Conservation (phyloP, 2,329 filamentous ascomycete genomes). For the Ustulina deusta region DNA sequence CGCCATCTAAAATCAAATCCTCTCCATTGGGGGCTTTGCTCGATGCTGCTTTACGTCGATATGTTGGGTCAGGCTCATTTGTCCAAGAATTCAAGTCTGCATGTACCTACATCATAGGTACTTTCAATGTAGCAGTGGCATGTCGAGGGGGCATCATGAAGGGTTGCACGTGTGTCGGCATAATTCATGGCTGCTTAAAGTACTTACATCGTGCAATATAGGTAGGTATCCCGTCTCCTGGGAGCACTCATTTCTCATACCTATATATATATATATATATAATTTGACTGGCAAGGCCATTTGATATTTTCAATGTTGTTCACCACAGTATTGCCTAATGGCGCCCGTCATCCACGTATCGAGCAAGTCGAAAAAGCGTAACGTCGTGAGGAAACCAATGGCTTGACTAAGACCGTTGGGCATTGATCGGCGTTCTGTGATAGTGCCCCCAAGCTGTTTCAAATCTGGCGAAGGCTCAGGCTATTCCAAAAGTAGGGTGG, state of each 20-base stretch:
- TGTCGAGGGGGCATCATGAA: constrained; percentile 19
- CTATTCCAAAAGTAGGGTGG: constrained; percentile 46
- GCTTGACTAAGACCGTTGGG: constrained; percentile 24
- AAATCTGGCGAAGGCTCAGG: constrained; percentile 46
- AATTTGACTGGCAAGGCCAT: no score
- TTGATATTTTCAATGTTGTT: no score
- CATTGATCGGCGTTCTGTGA: constrained; percentile 49
- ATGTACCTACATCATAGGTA: constrained; percentile 15
- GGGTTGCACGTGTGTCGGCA: constrained; percentile 16
- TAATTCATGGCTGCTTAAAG: constrained; percentile 11
- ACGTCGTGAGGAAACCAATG: background rate
- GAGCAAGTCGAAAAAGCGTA: background rate
- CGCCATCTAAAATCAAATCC: background rate
- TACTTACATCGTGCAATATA: background rate
- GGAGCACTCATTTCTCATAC: background rate
- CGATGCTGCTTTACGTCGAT: background rate
- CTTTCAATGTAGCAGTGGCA: background rate
- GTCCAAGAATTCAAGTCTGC: background rate
- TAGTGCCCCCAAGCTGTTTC: constrained; percentile 48
- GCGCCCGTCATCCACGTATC: background rate
- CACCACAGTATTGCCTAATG: no score
- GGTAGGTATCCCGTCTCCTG: background rate
- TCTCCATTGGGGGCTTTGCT: background rate
- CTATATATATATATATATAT: no score
- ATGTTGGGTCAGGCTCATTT: background rate